phyloP scores from a whole-genome alignment of 2,329 filamentous ascomycete species.

The Parascedosporium putredinis region DNA sequence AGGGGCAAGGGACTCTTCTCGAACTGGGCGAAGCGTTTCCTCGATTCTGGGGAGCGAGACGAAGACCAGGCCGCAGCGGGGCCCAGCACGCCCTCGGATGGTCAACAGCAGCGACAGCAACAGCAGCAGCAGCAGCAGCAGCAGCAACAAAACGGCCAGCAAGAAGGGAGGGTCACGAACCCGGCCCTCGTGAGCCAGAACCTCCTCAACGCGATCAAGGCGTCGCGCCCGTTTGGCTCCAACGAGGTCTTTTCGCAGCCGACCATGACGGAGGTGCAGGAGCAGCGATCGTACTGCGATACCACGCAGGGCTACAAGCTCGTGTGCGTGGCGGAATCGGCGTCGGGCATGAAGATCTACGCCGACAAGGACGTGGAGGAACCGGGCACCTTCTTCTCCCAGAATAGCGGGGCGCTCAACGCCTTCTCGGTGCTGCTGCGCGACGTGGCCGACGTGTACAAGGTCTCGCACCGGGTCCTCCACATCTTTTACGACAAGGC shows the following conservation, averaged over 20 bases:
- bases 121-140: constrained; percentile 11
- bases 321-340: constrained; percentile 56
- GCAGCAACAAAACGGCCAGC: constrained; percentile 5
- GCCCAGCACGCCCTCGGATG: background rate
- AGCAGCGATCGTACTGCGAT: constrained; percentile 82
- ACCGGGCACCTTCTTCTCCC: constrained; percentile 43
- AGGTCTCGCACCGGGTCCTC: constrained; percentile 54
- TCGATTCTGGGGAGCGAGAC: constrained; percentile 41
- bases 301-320: constrained; percentile 64
- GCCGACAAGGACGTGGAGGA: constrained; percentile 46
- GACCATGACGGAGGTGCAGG: constrained; percentile 61
- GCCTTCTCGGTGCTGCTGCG: constrained; percentile 59
- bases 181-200: constrained; percentile 56
- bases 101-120: constrained; percentile 1
- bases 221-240: constrained; percentile 68
- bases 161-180: constrained; percentile 45
- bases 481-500: constrained; percentile 80
- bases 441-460: constrained; percentile 63
- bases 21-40: constrained; percentile 53
- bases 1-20: constrained; percentile 54
- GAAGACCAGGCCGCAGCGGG: constrained; percentile 21
- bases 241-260: constrained; percentile 63
- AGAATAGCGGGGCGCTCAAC: constrained; percentile 53
- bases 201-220: constrained; percentile 66
- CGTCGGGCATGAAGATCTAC: constrained; percentile 65